Evolutionary conservation across 129 eudicot species (phyloP), one percentile per base, ranked within the genome.

Genomic region (Kitagawia praeruptora): DNA sequence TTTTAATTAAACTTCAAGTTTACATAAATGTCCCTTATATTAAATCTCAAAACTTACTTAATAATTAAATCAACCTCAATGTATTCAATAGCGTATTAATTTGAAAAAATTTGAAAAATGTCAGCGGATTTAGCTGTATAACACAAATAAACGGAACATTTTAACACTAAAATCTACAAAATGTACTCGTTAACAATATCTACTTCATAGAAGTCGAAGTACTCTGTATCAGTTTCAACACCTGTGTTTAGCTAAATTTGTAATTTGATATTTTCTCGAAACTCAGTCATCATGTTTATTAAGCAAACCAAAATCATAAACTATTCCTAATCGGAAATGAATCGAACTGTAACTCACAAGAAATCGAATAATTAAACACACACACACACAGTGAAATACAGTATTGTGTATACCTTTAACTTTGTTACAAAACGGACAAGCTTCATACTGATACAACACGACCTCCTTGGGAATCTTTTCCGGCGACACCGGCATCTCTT

Each of bases 361-460:
- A 48, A 15, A 56, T 56, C 9, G 31, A 56, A 45, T 18, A 76
- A 42, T 8, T 9, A 46, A 25, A 78, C 71, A 66, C 38, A 31
- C 25, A 72, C 46, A 70, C 27, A 21, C 13, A 69, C 41, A 37
- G 45, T 46, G 49, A 3, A 46, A 37, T 2, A 71, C 21, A 27
- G 73, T 37, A 23, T 10, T 7, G 14, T 19, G 12, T 48, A 25
- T 78, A 89, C 93, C 93, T 89, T 89, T 89, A 44, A 89, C 93
- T 81, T 89, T 89, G 74, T 89, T 89, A 83, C 93, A 89, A n/a
- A 89, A 89, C 67, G 93, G 93, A 75, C 93, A 89, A 23, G 91
- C 85, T 78, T 89, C 91, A 56, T 85, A 89, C 69, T 89, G 93
- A 81, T 89, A 89, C 15, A 89, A 84, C 73, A 89, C 91, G 38